These are phyloP conservation scores for Angomonas deanei DNA, from an alignment of 208 protist species.

Conservation along the genomic window DNA sequence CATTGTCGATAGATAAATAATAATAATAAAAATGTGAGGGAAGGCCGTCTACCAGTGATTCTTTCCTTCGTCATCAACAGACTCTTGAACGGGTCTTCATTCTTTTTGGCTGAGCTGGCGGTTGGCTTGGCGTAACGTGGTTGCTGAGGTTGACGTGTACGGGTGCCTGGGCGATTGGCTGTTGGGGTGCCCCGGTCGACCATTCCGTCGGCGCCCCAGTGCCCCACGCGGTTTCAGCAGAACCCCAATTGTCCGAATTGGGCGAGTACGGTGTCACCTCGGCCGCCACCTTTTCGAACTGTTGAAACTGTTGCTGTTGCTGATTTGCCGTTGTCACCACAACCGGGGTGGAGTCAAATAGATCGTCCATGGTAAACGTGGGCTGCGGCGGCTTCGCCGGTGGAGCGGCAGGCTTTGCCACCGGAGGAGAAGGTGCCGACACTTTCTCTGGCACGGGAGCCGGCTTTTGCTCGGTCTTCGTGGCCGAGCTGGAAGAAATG, in stretches of 20 bases:
- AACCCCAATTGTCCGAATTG: background rate
- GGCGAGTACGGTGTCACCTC: background rate
- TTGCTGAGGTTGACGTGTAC: no score
- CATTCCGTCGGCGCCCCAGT: slow-evolving; percentile 13
- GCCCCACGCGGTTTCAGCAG: slow-evolving; percentile 3
- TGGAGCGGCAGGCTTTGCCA: background rate
- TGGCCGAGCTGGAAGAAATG: slow-evolving; percentile 16
- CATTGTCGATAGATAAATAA: no score
- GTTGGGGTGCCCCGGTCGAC: slow-evolving; percentile 17
- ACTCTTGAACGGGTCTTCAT: slow-evolving; percentile 41
- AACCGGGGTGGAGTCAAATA: slow-evolving; percentile 13
- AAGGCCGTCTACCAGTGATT: slow-evolving; percentile 26
- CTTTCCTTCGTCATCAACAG: slow-evolving; percentile 28
- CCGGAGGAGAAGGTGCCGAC: background rate
- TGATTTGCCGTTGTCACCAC: no score
- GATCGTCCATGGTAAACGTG: slow-evolving; percentile 35
- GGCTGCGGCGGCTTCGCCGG: background rate
- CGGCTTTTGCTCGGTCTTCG: background rate
- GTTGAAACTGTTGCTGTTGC: no score
- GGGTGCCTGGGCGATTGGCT: no score
- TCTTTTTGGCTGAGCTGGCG: slow-evolving; percentile 11
- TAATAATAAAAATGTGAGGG: no score
- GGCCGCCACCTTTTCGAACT: background rate
- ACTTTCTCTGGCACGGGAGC: background rate
- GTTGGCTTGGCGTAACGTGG: background rate